phyloP scores from a whole-genome alignment of 108 stramenopile species.

The Conticribra weissflogii region DNA sequence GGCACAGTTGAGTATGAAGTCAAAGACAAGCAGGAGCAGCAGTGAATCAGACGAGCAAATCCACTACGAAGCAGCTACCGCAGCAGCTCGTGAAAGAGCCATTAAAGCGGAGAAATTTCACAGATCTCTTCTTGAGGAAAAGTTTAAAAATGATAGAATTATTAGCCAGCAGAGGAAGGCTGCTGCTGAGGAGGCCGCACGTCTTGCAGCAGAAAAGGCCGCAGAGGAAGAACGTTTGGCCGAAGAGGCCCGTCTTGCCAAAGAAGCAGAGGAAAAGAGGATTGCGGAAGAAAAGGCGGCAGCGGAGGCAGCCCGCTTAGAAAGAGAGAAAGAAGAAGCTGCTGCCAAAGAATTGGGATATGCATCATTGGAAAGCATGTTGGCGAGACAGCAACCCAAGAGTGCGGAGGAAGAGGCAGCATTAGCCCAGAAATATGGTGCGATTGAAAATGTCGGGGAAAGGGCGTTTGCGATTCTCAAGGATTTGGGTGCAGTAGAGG shows the following conservation, averaged over 20 bases:
- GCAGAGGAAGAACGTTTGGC: slow-evolving; percentile 11
- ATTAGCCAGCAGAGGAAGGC: background rate
- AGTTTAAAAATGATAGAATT: background rate
- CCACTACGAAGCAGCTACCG: too few species aligned
- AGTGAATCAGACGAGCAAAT: background rate
- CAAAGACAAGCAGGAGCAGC: background rate
- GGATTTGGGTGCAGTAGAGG: slow-evolving; percentile 55
- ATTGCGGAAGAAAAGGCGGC: slow-evolving; percentile 5
- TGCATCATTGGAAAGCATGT: slow-evolving; percentile 30
- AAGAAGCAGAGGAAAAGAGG: slow-evolving; percentile 13
- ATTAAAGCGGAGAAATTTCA: background rate
- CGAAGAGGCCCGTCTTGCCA: slow-evolving; percentile 10
- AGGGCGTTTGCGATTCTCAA: slow-evolving; percentile 52
- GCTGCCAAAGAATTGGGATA: slow-evolving; percentile 26
- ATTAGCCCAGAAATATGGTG: slow-evolving; percentile 45
- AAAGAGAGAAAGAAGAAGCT: slow-evolving; percentile 4
- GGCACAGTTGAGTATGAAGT: slow-evolving; percentile 6
- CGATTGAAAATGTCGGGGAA: slow-evolving; percentile 52
- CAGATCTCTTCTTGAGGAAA: background rate
- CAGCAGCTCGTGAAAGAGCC: slow-evolving; percentile 4
- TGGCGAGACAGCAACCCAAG: slow-evolving; percentile 35
- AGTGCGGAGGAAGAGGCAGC: slow-evolving; percentile 32
- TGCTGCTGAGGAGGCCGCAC: slow-evolving; percentile 1
- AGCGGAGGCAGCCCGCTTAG: slow-evolving; percentile 16
- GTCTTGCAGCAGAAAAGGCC: slow-evolving; percentile 5